Conservation (phyloP, 2,329 filamentous ascomycete species). For the Colletotrichum lupini region DNA sequence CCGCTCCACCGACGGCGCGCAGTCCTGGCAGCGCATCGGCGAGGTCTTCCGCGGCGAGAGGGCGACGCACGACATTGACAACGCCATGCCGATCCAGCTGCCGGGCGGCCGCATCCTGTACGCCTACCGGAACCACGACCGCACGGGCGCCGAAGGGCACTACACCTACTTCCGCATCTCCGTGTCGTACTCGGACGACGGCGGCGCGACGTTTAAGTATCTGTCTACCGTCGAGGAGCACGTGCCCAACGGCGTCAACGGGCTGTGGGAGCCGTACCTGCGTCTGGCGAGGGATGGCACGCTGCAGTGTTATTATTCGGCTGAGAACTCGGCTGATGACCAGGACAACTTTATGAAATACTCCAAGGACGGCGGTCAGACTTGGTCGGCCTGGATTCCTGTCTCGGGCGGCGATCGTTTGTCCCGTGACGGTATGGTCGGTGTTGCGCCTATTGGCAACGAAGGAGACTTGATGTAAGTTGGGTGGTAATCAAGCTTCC, state of each 20-base stretch:
- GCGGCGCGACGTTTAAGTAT: conserved; percentile 50
- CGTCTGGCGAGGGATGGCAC: conserved; percentile 49
- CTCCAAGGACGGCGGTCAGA: conserved; percentile 51
- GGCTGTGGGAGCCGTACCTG: conserved; percentile 59
- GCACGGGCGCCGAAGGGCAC: conserved; percentile 27
- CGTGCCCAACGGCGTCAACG: conserved; percentile 41
- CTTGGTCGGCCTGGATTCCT: conserved; percentile 46
- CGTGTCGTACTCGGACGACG: conserved; percentile 53
- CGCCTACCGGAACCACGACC: conserved; percentile 51
- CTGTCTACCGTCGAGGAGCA: conserved; percentile 44
- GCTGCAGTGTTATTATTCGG: conserved; percentile 57
- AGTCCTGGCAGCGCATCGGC: conserved; percentile 42
- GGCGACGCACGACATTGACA: conserved; percentile 45
- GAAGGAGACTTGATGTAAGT: too few relatives aligned
- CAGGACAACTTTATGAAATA: conserved; percentile 56
- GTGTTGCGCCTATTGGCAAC: too few relatives aligned
- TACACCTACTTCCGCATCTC: conserved; percentile 54
- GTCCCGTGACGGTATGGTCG: too few relatives aligned
- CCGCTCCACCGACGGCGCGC: conserved; percentile 42
- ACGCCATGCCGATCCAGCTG: conserved; percentile 47
- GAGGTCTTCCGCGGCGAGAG: conserved; percentile 36
- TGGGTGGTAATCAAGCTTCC: too few relatives aligned
- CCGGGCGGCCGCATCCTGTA: conserved; percentile 48
- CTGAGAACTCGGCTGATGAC: conserved; percentile 49
- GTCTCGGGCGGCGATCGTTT: conserved; percentile 40